Evolutionary conservation across 2,329 filamentous ascomycete species (phyloP).

Genomic region (Colletotrichum musae): DNA sequence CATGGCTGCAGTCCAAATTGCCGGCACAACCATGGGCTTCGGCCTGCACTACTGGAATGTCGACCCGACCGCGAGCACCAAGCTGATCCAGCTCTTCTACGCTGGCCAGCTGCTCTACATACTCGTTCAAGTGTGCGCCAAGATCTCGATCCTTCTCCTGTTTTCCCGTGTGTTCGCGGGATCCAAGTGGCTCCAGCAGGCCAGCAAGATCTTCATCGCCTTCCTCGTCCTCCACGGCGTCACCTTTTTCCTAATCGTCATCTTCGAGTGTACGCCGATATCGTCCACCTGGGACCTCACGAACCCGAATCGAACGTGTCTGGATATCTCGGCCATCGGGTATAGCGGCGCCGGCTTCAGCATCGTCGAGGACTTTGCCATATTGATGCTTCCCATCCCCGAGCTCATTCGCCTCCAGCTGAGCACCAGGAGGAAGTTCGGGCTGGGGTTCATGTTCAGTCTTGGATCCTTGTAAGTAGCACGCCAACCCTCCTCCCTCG

Average conservation of each 20-base stretch:
- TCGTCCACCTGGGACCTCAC: conserved; percentile 36
- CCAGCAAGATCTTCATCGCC: conserved; percentile 14
- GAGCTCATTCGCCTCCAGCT: conserved; percentile 32
- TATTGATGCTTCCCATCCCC: conserved; percentile 36
- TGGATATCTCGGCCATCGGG: conserved; percentile 30
- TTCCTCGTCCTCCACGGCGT: conserved; percentile 40
- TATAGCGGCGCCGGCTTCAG: conserved; percentile 28
- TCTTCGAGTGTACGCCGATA: conserved; percentile 39
- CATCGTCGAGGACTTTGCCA: conserved; percentile 38
- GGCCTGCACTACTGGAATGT: conserved; percentile 45
- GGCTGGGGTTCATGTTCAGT: conserved; percentile 30
- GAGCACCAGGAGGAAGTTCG: conserved; percentile 24
- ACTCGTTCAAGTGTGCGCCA: conserved; percentile 43
- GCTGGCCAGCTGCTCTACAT: conserved; percentile 44
- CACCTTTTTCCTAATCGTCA: conserved; percentile 42
- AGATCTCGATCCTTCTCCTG: conserved; percentile 46
- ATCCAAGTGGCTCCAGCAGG: conserved; percentile 22
- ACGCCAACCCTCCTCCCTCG: neutral
- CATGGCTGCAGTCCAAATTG: conserved; percentile 38
- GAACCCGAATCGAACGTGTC: conserved; percentile 8
- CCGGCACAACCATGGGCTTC: conserved; percentile 41
- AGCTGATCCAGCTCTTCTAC: conserved; percentile 37
- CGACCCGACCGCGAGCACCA: conserved; percentile 26
- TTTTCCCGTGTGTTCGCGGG: conserved; percentile 42
- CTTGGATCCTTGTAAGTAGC: conserved; percentile 38